These are phyloP conservation scores for Halophytophthora batemanensis DNA, from an alignment of 352 stramenopile species.

Conservation along the genomic window DNA sequence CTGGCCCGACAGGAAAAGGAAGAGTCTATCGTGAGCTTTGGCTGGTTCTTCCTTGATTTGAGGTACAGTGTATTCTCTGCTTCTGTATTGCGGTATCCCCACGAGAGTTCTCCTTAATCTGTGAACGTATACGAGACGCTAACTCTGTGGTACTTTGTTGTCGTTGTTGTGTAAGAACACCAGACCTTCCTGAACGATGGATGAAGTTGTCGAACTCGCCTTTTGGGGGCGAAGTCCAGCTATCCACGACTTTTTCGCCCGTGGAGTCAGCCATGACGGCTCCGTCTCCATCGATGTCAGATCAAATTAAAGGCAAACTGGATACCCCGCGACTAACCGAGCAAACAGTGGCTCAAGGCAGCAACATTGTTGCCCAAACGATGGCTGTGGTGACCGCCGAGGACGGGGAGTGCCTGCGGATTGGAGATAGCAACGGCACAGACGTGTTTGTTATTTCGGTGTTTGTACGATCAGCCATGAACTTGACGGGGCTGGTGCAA, in stretches of 20 bases:
- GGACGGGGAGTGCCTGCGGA: constrained; percentile 45
- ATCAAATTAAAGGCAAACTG: background rate
- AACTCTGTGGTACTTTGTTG: background rate
- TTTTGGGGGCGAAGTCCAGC: constrained; percentile 66
- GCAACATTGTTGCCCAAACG: background rate
- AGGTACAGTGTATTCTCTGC: constrained; percentile 26
- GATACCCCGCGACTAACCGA: background rate
- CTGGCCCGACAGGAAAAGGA: constrained; percentile 24
- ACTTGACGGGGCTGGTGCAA: constrained; percentile 30
- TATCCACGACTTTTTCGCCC: constrained; percentile 40
- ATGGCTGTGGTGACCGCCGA: constrained; percentile 18
- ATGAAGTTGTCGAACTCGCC: constrained; percentile 69
- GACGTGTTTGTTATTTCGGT: constrained; percentile 69
- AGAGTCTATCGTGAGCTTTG: constrained; percentile 53
- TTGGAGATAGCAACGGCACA: constrained; percentile 35
- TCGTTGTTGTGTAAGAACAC: constrained; percentile 37
- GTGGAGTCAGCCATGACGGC: background rate
- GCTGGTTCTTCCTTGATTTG: constrained; percentile 82
- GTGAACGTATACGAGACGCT: background rate
- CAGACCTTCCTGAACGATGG: constrained; percentile 64
- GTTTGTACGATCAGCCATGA: constrained; percentile 39
- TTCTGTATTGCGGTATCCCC: background rate
- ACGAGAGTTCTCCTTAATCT: background rate
- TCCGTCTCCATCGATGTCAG: background rate
- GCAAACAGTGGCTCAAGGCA: background rate